Base-by-base conservation (phyloP, 352 stramenopile species). In the Phytopythium delawarense region DNA sequence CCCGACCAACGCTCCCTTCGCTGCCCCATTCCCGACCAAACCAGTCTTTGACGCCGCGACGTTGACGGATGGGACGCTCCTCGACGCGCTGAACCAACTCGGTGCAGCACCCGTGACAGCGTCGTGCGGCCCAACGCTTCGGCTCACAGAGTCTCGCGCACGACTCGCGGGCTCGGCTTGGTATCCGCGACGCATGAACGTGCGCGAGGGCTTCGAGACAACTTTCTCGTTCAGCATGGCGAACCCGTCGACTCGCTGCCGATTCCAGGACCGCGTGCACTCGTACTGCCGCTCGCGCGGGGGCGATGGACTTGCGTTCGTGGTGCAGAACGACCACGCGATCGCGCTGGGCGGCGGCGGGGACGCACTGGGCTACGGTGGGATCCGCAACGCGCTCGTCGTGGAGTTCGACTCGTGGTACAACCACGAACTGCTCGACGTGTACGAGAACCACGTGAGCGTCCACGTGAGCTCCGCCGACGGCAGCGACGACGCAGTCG, bases 401-500 rank as follows among this genome's bases (percentile, higher is more conserved):
- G 64, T 98, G 18, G 93, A 98, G 64, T 97, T 98, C 57, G 92
- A 98, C 67, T 98, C 90, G 13, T 97, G 84, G 78, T 96, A 88
- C 74, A 98, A 98, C 68, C 64, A 74, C 8, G 89, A 98, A 35
- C 72, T 90, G 56, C 55, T 82, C 16, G 93, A 98, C 50, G 74
- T 72, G 30, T 98, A 94, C 68, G 88, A 97, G 68, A 98, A 98
- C 67, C 94, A 98, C 72, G 75, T 98, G 25, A 91, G 82, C 61
- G 78, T 98, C 7, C 88, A 96, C 39, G 76, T 86, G 20, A 75
- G 78, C 40, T 69, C 65, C 16, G 61, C 56, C 20, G 49, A 57
- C 7, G 37, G 61, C 20, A 15, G n/a, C 15, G 34, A n/a, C 20
- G 52, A 15, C 11, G 5, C 4, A n/a, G 32, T 12, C 20, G 71